Conservation (phyloP, 495 filamentous ascomycete genomes). For the Tuber magnatum region DNA sequence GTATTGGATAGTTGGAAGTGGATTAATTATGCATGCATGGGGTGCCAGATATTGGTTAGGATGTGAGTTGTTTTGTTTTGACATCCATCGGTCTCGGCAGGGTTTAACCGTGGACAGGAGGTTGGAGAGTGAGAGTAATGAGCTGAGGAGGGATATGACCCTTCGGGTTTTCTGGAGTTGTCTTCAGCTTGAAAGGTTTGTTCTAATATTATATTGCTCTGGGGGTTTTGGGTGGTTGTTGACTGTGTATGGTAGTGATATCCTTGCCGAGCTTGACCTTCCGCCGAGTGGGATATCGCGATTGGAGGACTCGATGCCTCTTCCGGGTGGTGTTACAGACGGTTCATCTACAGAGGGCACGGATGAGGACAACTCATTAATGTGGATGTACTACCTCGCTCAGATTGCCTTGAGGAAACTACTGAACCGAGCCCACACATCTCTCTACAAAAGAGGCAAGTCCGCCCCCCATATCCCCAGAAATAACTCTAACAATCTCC, state of each 20-base stretch:
- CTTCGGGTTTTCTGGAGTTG: conserved; percentile 89
- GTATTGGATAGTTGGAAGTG: conserved; percentile 85
- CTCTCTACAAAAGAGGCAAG: conserved; percentile 60
- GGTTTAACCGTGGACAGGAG: conserved; percentile 24
- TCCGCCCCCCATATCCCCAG: not conserved
- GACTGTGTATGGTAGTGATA: conserved; percentile 55
- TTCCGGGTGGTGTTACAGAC: conserved; percentile 49
- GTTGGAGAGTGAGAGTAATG: conserved; percentile 28
- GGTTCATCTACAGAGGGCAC: conserved; percentile 33
- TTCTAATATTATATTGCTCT: not conserved
- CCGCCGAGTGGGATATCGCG: conserved; percentile 72
- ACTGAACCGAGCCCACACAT: conserved; percentile 73
- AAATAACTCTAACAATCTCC: conserved; percentile 6
- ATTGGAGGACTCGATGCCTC: conserved; percentile 59
- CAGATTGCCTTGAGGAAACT: conserved; percentile 81
- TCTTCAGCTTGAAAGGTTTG: conserved; percentile 82
- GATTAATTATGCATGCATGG: conserved; percentile 71
- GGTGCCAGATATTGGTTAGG: conserved; percentile 68
- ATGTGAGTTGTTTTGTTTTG: conserved; percentile 49
- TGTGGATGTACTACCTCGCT: conserved; percentile 74
- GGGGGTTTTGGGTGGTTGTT: not conserved
- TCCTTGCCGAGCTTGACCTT: conserved; percentile 79
- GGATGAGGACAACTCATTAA: conserved; percentile 47
- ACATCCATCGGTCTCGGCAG: not conserved
- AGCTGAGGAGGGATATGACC: conserved; percentile 49